These are phyloP conservation scores for Medicago lupulina DNA, from an alignment of 306 rosid genomes.

Conservation along the genomic window DNA sequence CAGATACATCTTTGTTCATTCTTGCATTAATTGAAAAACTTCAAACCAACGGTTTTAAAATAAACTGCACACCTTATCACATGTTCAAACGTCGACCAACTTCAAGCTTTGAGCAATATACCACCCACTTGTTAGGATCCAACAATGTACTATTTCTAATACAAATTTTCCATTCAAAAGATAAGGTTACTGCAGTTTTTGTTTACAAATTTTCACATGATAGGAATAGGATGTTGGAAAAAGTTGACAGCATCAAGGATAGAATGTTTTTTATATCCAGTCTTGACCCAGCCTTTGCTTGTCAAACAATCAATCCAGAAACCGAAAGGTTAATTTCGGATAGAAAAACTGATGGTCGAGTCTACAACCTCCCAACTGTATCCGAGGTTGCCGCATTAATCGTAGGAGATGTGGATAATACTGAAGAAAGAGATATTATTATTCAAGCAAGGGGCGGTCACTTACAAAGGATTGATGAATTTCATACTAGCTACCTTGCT, in stretches of 20 bases:
- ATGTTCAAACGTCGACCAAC: background rate
- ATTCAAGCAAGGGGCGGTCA: too few species aligned
- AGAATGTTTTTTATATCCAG: background rate
- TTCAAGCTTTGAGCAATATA: background rate
- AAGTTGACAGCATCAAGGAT: slow-evolving; percentile 19
- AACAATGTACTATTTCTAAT: slow-evolving; percentile 1
- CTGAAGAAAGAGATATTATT: too few species aligned
- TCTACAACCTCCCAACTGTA: too few species aligned
- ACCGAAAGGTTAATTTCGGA: too few species aligned
- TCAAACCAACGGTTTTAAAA: background rate
- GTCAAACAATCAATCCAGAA: background rate
- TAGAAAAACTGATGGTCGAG: too few species aligned
- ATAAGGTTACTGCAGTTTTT: background rate
- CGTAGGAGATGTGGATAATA: too few species aligned
- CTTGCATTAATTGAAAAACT: background rate
- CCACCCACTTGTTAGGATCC: background rate
- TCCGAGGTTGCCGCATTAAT: too few species aligned
- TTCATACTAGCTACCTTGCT: too few species aligned
- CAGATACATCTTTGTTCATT: background rate
- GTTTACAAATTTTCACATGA: slow-evolving; percentile 1
- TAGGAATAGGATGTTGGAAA: slow-evolving; percentile 3
- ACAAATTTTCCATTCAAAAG: background rate
- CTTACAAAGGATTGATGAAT: too few species aligned
- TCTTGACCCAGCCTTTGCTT: background rate
- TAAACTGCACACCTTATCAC: background rate